Conservation (phyloP, 306 rosid genomes). For the Cucurbita moschata region DNA sequence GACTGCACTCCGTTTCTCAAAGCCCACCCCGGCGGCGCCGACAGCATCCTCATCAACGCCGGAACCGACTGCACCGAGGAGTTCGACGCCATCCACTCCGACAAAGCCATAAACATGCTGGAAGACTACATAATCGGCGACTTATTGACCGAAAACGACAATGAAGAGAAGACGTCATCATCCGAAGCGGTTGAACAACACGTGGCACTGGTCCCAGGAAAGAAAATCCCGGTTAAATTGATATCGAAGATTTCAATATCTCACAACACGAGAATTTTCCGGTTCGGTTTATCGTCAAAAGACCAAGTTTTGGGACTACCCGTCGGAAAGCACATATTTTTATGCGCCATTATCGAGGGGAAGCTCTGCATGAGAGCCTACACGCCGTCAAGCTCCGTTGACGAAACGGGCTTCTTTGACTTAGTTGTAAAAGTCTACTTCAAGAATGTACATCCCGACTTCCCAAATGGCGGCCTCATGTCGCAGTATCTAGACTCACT, state of each 20-base stretch:
- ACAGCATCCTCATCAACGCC: conserved; percentile 82
- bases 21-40: conserved; percentile 72
- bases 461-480: conserved; percentile 69
- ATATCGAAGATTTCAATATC: conserved; percentile 34
- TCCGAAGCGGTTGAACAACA: background rate
- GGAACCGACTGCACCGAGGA: conserved; percentile 87
- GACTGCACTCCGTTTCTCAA: conserved; percentile 62
- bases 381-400: conserved; percentile 48
- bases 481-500: conserved; percentile 55
- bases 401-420: conserved; percentile 55
- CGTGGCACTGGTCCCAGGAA: conserved; percentile 43
- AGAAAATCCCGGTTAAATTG: conserved; percentile 47
- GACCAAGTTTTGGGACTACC: conserved; percentile 55
- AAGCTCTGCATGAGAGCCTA: conserved; percentile 87
- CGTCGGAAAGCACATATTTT: conserved; percentile 57
- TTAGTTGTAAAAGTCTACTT: conserved; percentile 61
- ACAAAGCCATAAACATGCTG: conserved; percentile 60
- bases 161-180: conserved; percentile 14
- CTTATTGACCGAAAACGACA: conserved; percentile 27
- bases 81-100: conserved; percentile 83
- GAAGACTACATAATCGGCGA: conserved; percentile 53
- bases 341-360: conserved; percentile 37
- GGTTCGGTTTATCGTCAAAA: conserved; percentile 41
- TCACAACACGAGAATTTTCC: conserved; percentile 45
- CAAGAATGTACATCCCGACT: conserved; percentile 47